Percentiles rank a stretch among this genome's conserved stretches.
These are phyloP conservation scores for Ambrosia trifida DNA, from an alignment of 129 eudicot species.

Conservation along the genomic window DNA sequence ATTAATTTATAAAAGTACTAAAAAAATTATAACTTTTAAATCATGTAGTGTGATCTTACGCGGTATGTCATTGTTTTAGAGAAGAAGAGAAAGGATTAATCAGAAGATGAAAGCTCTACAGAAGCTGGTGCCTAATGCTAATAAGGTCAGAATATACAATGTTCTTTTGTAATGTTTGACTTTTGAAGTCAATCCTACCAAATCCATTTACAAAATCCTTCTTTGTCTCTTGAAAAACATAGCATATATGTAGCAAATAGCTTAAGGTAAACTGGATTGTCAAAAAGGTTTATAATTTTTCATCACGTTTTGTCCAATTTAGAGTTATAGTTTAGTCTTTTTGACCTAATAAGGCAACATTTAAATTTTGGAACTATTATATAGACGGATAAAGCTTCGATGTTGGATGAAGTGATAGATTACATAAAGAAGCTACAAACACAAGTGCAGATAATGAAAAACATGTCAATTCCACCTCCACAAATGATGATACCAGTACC, in stretches of 20 bases:
- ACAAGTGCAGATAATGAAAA: conserved; percentile 77
- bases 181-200: conserved; percentile 28
- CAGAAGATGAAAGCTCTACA: conserved; percentile 94
- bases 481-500: conserved; percentile 57
- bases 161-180: conserved; percentile 8
- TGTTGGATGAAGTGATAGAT: conserved; percentile 86
- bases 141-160: conserved; percentile 37
- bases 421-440: conserved; percentile 90
- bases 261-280: background rate
- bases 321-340: conserved; percentile 2
- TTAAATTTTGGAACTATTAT: conserved; percentile 25
- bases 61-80: conserved; percentile 30
- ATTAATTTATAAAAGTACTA: background rate
- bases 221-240: background rate
- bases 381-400: conserved; percentile 93
- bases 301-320: background rate
- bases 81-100: conserved; percentile 84
- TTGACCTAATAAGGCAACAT: conserved; percentile 32
- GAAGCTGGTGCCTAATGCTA: conserved; percentile 87
- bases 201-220: background rate
- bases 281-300: background rate
- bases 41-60: background rate
- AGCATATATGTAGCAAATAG: background rate
- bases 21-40: background rate
- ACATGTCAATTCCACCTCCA: conserved; percentile 52